Evolutionary conservation across 73 alveolate species (phyloP).

Genomic region (Tetrahymena elliotti): DNA sequence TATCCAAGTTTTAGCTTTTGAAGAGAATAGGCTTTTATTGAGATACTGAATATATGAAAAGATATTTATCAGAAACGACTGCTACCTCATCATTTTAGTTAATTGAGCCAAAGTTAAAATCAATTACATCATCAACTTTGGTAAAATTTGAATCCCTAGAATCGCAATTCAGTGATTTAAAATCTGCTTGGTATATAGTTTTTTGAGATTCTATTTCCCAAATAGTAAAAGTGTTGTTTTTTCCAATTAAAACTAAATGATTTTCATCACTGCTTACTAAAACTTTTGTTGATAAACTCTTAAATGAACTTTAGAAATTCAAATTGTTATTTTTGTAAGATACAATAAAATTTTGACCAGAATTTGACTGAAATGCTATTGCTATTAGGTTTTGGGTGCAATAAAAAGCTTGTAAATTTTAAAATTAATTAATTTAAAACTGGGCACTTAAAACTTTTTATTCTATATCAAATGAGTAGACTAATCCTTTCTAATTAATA

Average conservation of each 20-base stretch:
- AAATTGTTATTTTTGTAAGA: background rate
- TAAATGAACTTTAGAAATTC: background rate
- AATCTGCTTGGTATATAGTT: background rate
- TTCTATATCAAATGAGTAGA: background rate
- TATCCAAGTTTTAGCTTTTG: background rate
- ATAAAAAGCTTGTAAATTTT: background rate
- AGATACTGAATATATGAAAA: background rate
- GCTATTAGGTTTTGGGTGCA: background rate
- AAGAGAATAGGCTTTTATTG: background rate
- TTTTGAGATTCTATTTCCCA: background rate
- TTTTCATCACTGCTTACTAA: background rate
- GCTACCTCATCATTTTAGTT: background rate
- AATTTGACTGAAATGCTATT: background rate
- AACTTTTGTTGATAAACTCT: background rate
- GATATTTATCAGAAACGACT: background rate
- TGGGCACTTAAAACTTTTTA: background rate
- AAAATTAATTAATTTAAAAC: background rate
- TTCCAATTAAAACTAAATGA: background rate
- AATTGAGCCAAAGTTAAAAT: background rate
- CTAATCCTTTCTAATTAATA: background rate
- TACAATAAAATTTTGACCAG: background rate
- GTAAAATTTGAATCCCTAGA: background rate
- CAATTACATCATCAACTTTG: background rate
- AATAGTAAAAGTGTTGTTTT: background rate
- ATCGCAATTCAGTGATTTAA: background rate